Evolutionary conservation across 805 yeast genomes (phyloP).

Genomic region (Starmerella khaoyaiensis): DNA sequence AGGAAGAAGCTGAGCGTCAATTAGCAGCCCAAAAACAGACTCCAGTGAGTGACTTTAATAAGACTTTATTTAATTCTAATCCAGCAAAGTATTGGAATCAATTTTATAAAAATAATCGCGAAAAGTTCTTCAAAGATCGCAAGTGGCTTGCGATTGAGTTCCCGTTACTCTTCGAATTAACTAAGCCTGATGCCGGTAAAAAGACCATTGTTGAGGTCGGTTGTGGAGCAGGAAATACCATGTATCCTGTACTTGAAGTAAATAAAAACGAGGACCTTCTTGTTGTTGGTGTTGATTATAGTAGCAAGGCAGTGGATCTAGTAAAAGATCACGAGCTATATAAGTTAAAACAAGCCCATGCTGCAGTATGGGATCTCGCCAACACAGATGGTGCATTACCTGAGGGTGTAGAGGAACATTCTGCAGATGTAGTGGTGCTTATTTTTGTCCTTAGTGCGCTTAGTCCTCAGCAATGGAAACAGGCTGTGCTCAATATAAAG

Average conservation of each 20-base stretch:
- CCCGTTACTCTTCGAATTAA: slow-evolving; percentile 69
- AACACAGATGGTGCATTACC: slow-evolving; percentile 64
- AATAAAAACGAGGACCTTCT: slow-evolving; percentile 66
- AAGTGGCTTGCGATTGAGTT: slow-evolving; percentile 94
- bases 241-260: slow-evolving; percentile 75
- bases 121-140: slow-evolving; percentile 90
- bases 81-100: slow-evolving; percentile 95
- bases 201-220: slow-evolving; percentile 79
- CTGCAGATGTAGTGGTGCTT: slow-evolving; percentile 88
- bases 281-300: slow-evolving; percentile 79
- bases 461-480: slow-evolving; percentile 80
- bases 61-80: slow-evolving; percentile 56
- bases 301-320: slow-evolving; percentile 76
- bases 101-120: slow-evolving; percentile 79
- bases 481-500: slow-evolving; percentile 58
- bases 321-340: slow-evolving; percentile 56
- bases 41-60: slow-evolving; percentile 85
- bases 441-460: slow-evolving; percentile 88
- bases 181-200: slow-evolving; percentile 58
- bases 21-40: slow-evolving; percentile 59
- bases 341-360: slow-evolving; percentile 49
- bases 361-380: slow-evolving; percentile 92
- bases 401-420: slow-evolving; percentile 64
- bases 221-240: slow-evolving; percentile 96
- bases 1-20: slow-evolving; percentile 56